phyloP scores from a whole-genome alignment of 2,329 filamentous ascomycete species.

The Alternaria ventricosa region DNA sequence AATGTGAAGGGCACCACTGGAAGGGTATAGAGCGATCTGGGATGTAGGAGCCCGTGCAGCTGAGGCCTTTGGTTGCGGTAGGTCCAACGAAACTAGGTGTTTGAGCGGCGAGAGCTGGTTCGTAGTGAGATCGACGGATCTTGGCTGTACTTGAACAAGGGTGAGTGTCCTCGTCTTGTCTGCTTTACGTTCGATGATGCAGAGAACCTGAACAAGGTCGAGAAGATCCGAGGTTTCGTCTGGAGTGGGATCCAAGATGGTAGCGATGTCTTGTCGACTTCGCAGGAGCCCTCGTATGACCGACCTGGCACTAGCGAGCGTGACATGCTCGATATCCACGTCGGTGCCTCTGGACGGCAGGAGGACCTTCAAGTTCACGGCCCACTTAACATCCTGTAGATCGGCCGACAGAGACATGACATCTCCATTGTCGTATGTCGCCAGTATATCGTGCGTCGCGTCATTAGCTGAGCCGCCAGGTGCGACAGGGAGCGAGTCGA shows the following conservation, averaged over 20 bases:
- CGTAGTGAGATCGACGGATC: constrained; percentile 38
- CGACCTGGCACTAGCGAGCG: constrained; percentile 46
- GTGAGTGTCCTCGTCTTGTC: constrained; percentile 27
- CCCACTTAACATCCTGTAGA: constrained; percentile 43
- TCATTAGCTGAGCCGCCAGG: constrained; percentile 20
- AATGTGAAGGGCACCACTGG: constrained; percentile 69
- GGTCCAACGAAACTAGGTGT: constrained; percentile 38
- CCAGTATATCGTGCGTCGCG: constrained; percentile 58
- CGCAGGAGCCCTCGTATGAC: constrained; percentile 54
- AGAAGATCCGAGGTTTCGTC: constrained; percentile 38
- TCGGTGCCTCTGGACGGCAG: constrained; percentile 20
- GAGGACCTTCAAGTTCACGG: constrained; percentile 27
- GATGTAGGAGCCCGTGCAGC: constrained; percentile 9
- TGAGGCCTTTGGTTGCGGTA: constrained; percentile 30
- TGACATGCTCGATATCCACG: constrained; percentile 42
- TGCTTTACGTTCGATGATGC: constrained; percentile 33
- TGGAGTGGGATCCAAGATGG: constrained; percentile 42
- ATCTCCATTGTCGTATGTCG: constrained; percentile 66
- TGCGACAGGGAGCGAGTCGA: constrained; percentile 42
- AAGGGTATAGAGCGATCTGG: constrained; percentile 65
- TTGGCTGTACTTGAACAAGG: constrained; percentile 40
- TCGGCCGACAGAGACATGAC: constrained; percentile 68
- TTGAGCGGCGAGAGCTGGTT: constrained; percentile 39
- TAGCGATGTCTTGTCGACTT: constrained; percentile 53
- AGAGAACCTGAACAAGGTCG: constrained; percentile 46